A percentile compares a stretch with the other conserved stretches of the same genome.
Conservation (phyloP, 164 flowering plant species). For the Sedum album region DNA sequence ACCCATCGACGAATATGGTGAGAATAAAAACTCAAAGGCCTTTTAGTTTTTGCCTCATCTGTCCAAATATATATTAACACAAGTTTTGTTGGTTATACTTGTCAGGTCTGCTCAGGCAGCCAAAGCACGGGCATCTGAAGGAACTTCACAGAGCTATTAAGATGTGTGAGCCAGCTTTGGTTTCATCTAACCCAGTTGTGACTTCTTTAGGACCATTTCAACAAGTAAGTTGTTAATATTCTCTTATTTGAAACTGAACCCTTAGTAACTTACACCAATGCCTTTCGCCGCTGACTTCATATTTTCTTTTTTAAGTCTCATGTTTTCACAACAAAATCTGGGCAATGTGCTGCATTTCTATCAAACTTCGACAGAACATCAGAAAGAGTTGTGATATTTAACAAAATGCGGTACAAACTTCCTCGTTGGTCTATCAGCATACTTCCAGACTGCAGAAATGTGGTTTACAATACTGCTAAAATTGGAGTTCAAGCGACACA, state of each 20-base stretch:
- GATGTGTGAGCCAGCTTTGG: conserved; percentile 32
- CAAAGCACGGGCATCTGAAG: conserved; percentile 46
- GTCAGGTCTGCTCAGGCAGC: conserved; percentile 15
- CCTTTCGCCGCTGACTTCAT: not conserved
- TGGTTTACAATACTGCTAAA: conserved; percentile 39
- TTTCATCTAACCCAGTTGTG: conserved; percentile 40
- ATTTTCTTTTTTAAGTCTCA: conserved; percentile 27
- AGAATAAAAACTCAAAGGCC: conserved; percentile 4
- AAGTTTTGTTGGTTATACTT: not conserved
- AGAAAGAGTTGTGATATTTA: conserved; percentile 29
- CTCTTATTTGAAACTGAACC: not conserved
- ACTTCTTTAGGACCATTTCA: conserved; percentile 53
- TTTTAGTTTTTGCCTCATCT: not conserved
- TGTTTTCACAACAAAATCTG: conserved; percentile 28
- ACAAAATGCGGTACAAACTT: conserved; percentile 22
- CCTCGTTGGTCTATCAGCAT: conserved; percentile 64
- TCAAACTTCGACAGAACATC: conserved; percentile 26
- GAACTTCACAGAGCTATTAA: conserved; percentile 46
- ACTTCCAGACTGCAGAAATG: conserved; percentile 47
- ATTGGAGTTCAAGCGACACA: conserved; percentile 22
- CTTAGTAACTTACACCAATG: not conserved
- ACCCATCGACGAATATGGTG: conserved; percentile 66
- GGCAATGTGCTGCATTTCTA: conserved; percentile 48
- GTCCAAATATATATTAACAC: not conserved
- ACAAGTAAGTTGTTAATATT: conserved; percentile 40